These are phyloP conservation scores for Passiflora organensis DNA, from an alignment of 345 rosid genomes.

Conservation along the genomic window DNA sequence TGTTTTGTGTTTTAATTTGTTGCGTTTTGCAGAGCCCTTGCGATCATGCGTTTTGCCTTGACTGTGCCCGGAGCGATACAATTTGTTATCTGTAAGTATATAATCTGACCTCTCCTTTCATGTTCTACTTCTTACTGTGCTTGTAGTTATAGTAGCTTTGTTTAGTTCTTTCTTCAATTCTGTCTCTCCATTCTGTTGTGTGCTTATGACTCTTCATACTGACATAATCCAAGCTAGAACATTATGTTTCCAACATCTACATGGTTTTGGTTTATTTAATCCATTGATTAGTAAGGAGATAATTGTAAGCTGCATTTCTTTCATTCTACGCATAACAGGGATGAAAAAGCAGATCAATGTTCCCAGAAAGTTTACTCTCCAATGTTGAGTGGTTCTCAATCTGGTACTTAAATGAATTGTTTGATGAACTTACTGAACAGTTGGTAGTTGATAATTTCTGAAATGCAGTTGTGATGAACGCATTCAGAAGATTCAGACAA, in stretches of 20 bases:
- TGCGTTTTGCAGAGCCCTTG: constrained; percentile 71
- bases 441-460: constrained; percentile 1
- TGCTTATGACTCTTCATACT: too few relatives aligned
- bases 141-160: too few relatives aligned
- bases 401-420: background rate
- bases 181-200: too few relatives aligned
- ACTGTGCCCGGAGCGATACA: constrained; percentile 95
- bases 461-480: constrained; percentile 84
- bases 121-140: too few relatives aligned
- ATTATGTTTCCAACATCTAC: too few relatives aligned
- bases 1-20: background rate
- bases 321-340: background rate
- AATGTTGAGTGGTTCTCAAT: too few relatives aligned
- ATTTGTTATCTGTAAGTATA: constrained; percentile 82
- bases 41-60: constrained; percentile 89
- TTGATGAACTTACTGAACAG: constrained; percentile 4
- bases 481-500: constrained; percentile 91
- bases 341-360: background rate
- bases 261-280: constrained; percentile 2
- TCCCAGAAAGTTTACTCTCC: background rate
- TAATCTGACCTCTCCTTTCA: too few relatives aligned
- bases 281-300: background rate
- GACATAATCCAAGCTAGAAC: too few relatives aligned
- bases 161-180: too few relatives aligned
- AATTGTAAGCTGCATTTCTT: background rate